A percentile compares a stretch with the other conserved stretches of the same genome.
phyloP scores from a whole-genome alignment of 768 basidiomycete species.

The Rossbeevera mucosa region DNA sequence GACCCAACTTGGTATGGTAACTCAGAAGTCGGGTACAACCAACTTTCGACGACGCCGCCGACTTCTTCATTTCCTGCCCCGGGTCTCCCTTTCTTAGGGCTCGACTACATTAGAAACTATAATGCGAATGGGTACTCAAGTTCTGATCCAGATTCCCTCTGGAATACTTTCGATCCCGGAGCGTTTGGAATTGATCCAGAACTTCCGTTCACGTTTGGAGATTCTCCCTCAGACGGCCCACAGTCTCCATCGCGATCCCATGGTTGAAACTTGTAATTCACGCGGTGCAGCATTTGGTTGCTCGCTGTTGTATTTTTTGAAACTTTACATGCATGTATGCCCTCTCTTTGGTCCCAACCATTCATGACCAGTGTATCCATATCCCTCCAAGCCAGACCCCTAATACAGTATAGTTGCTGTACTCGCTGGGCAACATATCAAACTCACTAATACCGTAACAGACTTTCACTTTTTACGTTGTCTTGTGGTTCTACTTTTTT shows the following conservation, averaged over 20 bases:
- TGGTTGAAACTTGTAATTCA: constrained; percentile 9
- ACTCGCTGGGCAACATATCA: constrained; percentile 24
- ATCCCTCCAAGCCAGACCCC: constrained; percentile 18
- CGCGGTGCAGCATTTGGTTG: background rate
- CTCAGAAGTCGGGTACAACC: constrained; percentile 37
- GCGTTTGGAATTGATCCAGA: constrained; percentile 77
- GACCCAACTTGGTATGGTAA: constrained; percentile 35
- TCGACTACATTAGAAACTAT: constrained; percentile 82
- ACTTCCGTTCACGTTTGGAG: constrained; percentile 59
- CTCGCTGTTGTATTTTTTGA: constrained; percentile 11
- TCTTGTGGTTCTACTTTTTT: constrained; percentile 1
- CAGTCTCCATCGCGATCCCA: constrained; percentile 26
- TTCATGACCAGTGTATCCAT: constrained; percentile 29
- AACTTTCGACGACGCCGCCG: constrained; percentile 55
- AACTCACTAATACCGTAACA: constrained; percentile 26
- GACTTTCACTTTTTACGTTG: constrained; percentile 7
- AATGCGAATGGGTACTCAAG: constrained; percentile 41
- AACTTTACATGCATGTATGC: constrained; percentile 13
- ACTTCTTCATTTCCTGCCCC: constrained; percentile 62
- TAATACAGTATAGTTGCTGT: constrained; percentile 26
- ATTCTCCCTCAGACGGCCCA: constrained; percentile 28
- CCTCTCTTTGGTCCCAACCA: constrained; percentile 1
- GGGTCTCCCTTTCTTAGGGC: constrained; percentile 78
- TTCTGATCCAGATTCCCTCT: constrained; percentile 40
- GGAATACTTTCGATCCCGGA: constrained; percentile 64